Percentiles rank a stretch among this genome's conserved stretches.
phyloP scores from a whole-genome alignment of 176 grass and related monocot genomes.

The Lolium perenne region DNA sequence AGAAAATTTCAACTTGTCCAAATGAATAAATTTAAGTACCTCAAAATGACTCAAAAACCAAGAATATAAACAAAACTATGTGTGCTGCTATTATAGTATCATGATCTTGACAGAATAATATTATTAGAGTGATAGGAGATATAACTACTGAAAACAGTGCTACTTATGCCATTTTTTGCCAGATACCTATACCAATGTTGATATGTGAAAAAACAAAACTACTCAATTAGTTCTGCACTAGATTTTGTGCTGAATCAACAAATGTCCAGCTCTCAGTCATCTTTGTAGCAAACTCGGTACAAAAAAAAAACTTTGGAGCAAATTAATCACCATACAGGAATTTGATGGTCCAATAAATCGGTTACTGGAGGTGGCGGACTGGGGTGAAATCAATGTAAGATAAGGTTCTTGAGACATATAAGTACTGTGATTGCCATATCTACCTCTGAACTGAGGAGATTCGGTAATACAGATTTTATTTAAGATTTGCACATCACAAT shows the following conservation, averaged over 20 bases:
- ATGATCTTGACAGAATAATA: background rate
- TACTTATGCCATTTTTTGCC: background rate
- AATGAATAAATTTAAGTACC: constrained; percentile 7
- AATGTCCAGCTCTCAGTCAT: background rate
- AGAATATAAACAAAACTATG: background rate
- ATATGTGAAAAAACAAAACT: background rate
- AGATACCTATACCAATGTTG: background rate
- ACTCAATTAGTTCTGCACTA: background rate
- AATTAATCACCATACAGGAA: constrained; percentile 14
- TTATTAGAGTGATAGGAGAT: background rate
- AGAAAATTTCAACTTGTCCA: background rate
- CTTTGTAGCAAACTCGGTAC: background rate
- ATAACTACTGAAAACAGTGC: background rate
- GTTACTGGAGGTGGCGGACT: too few relatives aligned
- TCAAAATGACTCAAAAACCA: background rate
- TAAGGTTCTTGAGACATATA: background rate
- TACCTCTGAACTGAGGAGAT: background rate
- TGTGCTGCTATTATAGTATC: background rate
- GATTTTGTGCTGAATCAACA: background rate
- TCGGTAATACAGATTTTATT: background rate
- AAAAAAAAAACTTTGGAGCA: background rate
- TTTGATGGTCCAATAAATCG: background rate
- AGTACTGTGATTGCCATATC: background rate
- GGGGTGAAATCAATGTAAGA: constrained; percentile 1
- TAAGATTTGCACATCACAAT: background rate